Evolutionary conservation across 805 yeast species (phyloP).

Genomic region (Nadsonia fulvescens): DNA sequence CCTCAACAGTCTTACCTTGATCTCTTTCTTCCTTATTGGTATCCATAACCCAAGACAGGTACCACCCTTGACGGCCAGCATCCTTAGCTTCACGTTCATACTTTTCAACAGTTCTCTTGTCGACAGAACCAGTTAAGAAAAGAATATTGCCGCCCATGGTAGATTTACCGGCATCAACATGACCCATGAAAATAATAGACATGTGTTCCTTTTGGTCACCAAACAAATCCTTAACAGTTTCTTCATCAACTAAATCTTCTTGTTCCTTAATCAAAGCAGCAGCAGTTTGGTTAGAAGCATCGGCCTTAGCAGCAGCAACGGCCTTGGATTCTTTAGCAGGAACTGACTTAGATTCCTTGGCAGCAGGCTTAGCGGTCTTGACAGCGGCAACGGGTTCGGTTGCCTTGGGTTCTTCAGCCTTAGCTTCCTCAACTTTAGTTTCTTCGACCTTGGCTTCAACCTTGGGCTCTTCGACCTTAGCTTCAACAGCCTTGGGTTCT

Average conservation of each 20-base stretch:
- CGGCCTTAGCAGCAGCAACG: conserved; percentile 10
- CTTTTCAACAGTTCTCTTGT: conserved; percentile 95
- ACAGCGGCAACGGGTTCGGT: conserved; percentile 12
- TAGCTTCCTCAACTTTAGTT: conserved; percentile 5
- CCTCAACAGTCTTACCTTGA: conserved; percentile 98
- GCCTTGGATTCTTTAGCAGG: conserved; percentile 12
- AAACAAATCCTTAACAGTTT: conserved; percentile 77
- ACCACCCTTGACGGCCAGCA: conserved; percentile 99
- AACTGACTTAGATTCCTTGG: conserved; percentile 8
- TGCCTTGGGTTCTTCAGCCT: conserved; percentile 9
- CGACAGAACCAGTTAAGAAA: conserved; percentile 89
- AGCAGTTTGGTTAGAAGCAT: conserved; percentile 17
- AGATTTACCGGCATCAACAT: conserved; percentile 98
- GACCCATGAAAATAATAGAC: conserved; percentile 97
- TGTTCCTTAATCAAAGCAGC: conserved; percentile 46
- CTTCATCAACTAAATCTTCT: conserved; percentile 72
- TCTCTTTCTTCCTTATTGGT: conserved; percentile 97
- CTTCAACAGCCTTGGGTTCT: conserved; percentile 5
- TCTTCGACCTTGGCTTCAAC: conserved; percentile 11
- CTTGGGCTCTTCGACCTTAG: conserved; percentile 24
- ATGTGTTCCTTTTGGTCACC: conserved; percentile 77
- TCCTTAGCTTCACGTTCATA: conserved; percentile 97
- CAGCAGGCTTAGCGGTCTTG: conserved; percentile 11
- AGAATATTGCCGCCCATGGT: conserved; percentile 98
- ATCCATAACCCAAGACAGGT: conserved; percentile 98